phyloP scores from a whole-genome alignment of 768 basidiomycete genomes.

The Kondoa subrosea region DNA sequence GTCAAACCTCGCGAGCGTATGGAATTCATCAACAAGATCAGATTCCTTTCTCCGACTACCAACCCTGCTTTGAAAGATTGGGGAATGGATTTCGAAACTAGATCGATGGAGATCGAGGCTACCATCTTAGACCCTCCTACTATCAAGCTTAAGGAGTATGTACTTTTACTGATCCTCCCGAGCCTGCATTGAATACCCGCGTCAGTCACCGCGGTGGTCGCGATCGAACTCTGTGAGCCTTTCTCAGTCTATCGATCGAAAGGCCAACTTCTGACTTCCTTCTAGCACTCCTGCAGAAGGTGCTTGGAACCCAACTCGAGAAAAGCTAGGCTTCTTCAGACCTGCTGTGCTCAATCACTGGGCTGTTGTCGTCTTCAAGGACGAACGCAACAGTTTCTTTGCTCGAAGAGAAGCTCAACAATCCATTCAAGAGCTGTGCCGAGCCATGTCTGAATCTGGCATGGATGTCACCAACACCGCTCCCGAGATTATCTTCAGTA shows the following conservation, averaged over 20 bases:
- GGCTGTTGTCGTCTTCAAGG: slow-evolving; percentile 17
- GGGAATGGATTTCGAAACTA: slow-evolving; percentile 13
- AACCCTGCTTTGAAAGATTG: slow-evolving; percentile 9
- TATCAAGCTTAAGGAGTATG: slow-evolving; percentile 10
- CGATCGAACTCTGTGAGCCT: background rate
- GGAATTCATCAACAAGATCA: slow-evolving; percentile 10
- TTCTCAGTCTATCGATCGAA: background rate
- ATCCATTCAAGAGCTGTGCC: slow-evolving; percentile 8
- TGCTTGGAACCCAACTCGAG: slow-evolving; percentile 11
- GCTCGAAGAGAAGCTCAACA: slow-evolving; percentile 9
- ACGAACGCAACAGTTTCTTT: slow-evolving; percentile 8
- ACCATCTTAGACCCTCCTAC: slow-evolving; percentile 9
- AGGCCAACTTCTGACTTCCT: too few relatives aligned
- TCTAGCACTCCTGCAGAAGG: slow-evolving; percentile 9
- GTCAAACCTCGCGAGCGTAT: slow-evolving; percentile 6
- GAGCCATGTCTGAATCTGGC: slow-evolving; percentile 11
- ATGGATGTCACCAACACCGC: slow-evolving; percentile 3
- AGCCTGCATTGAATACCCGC: background rate
- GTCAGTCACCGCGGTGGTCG: background rate
- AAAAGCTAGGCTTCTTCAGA: background rate
- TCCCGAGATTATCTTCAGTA: slow-evolving; percentile 13
- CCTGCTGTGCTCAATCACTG: slow-evolving; percentile 8
- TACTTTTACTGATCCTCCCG: background rate
- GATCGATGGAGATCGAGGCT: slow-evolving; percentile 13
- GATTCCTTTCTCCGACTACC: slow-evolving; percentile 8